Evolutionary conservation across 2,329 filamentous ascomycete species (phyloP).

Genomic region (Chrysosporium queenslandicum): DNA sequence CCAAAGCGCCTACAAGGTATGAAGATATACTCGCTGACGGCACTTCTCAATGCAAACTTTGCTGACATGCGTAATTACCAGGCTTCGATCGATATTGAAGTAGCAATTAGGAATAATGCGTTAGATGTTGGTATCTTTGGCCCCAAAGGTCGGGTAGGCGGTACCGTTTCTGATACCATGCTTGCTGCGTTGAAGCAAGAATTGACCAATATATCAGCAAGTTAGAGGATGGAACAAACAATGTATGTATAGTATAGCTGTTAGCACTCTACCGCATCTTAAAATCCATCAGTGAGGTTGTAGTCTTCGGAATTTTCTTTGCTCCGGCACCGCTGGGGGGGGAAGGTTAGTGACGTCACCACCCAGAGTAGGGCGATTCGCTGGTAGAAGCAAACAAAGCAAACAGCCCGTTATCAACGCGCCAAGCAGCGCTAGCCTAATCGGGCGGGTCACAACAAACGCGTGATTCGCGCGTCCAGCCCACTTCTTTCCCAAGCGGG

Average conservation of each 20-base stretch:
- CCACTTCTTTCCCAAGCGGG: constrained; percentile 10
- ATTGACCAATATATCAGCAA: constrained; percentile 8
- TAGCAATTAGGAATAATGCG: constrained; percentile 39
- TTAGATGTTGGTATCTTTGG: constrained; percentile 48
- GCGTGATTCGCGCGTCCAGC: constrained; percentile 10
- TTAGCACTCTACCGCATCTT: too few species aligned
- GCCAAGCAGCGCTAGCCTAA: constrained; percentile 7
- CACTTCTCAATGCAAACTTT: not conserved
- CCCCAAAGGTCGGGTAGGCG: constrained; percentile 24
- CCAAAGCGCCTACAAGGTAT: constrained; percentile 4
- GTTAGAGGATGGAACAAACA: not conserved
- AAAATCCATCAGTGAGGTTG: too few species aligned
- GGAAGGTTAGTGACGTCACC: not conserved
- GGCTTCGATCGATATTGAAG: constrained; percentile 48
- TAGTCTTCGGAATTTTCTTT: too few species aligned
- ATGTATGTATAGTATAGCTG: too few species aligned
- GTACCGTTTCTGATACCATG: constrained; percentile 13
- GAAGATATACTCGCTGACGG: not conserved
- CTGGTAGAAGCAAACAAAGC: constrained; percentile 2
- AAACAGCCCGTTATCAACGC: constrained; percentile 8
- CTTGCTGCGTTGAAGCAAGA: constrained; percentile 18
- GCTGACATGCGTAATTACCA: constrained; percentile 22
- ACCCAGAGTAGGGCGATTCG: not conserved
- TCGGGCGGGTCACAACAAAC: constrained; percentile 11
- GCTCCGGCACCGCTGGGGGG: too few species aligned